Evolutionary conservation across 441 rosid species (phyloP).

Genomic region (California macrophylla): DNA sequence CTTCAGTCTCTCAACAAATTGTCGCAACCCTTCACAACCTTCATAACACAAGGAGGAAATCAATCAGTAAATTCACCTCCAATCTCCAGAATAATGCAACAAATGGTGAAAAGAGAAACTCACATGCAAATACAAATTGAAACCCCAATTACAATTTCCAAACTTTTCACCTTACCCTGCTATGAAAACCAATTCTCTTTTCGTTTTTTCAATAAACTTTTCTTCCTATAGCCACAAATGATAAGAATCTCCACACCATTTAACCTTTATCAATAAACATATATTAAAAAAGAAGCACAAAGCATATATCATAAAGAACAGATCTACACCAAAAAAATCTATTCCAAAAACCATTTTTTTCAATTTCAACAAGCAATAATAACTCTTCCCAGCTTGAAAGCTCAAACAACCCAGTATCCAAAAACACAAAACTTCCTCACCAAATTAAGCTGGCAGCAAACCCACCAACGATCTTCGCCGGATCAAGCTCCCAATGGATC

Average conservation of each 20-base stretch:
- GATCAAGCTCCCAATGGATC: not conserved
- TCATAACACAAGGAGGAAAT: not conserved
- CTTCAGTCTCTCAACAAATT: constrained; percentile 6
- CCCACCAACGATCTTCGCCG: not conserved
- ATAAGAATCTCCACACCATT: constrained; percentile 19
- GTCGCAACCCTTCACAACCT: constrained; percentile 1
- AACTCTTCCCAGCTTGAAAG: not conserved
- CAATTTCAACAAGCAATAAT: not conserved
- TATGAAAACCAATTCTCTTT: constrained; percentile 12
- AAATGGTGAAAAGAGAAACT: constrained; percentile 12
- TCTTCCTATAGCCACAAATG: constrained; percentile 16
- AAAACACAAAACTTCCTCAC: not conserved
- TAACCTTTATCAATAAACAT: constrained; percentile 17
- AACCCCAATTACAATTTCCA: constrained; percentile 4
- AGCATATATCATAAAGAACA: constrained; percentile 24
- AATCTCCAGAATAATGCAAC: not conserved
- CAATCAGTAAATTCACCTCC: constrained; percentile 3
- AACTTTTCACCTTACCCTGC: constrained; percentile 28
- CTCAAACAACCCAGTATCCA: not conserved
- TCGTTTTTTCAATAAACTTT: constrained; percentile 20
- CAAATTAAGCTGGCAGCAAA: not conserved
- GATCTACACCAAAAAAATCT: constrained; percentile 29
- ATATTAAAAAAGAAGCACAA: constrained; percentile 22
- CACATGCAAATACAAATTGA: constrained; percentile 12
- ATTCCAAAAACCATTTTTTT: not conserved